A percentile compares a stretch with the other conserved stretches of the same genome.
These are phyloP conservation scores for Aspergillus sergii DNA, from an alignment of 2,329 filamentous ascomycete genomes.

Conservation along the genomic window DNA sequence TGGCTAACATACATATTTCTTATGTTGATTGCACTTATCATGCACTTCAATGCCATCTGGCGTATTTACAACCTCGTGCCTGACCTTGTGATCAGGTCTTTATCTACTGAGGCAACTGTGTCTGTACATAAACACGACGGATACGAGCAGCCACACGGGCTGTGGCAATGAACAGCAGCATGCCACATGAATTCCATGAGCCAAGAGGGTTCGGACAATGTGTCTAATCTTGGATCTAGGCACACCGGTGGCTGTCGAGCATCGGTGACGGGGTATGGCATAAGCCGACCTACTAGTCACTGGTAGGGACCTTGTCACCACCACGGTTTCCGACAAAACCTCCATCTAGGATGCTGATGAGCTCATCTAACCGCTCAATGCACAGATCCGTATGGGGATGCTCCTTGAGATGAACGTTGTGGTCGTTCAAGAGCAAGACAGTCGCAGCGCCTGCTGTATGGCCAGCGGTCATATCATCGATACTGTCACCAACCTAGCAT, in stretches of 20 bases:
- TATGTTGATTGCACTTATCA: neutral
- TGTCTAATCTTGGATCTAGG: neutral
- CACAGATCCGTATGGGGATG: constrained; percentile 78
- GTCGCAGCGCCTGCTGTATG: constrained; percentile 82
- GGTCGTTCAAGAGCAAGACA: constrained; percentile 83
- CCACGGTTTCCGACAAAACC: constrained; percentile 64
- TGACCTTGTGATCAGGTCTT: neutral
- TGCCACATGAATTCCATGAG: neutral
- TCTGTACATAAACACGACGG: constrained; percentile 1
- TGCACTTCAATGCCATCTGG: neutral
- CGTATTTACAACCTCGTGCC: neutral
- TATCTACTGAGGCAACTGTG: neutral
- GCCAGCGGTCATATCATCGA: constrained; percentile 93
- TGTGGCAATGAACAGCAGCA: neutral
- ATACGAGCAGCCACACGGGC: neutral
- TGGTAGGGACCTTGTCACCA: constrained; percentile 20
- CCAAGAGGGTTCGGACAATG: neutral
- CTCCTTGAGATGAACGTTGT: constrained; percentile 68
- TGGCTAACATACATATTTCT: neutral
- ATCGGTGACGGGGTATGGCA: neutral
- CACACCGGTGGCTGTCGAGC: neutral
- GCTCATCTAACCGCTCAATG: constrained; percentile 71
- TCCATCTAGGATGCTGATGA: constrained; percentile 72
- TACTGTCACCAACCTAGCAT: constrained; percentile 66
- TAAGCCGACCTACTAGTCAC: neutral